Evolutionary conservation across 441 rosid species (phyloP).

Genomic region (Euphorbia celastroides): DNA sequence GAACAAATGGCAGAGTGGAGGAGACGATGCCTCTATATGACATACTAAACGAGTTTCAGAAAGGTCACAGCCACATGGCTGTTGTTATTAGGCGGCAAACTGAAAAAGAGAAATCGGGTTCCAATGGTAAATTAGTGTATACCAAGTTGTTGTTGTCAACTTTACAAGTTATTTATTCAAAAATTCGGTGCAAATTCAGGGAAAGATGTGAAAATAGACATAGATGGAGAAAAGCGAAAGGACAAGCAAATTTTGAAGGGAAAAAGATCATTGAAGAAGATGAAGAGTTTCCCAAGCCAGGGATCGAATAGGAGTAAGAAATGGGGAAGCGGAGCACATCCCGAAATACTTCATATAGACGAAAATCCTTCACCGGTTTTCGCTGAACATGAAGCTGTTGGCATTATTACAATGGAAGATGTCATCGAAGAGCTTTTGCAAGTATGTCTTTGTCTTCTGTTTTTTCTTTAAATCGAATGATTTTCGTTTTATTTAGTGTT

Average conservation of each 20-base stretch:
- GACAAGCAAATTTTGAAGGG: conserved; percentile 45
- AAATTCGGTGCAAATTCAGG: conserved; percentile 9
- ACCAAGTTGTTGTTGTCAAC: neutral
- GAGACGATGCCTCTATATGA: conserved; percentile 46
- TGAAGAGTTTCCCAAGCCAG: conserved; percentile 60
- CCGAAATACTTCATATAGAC: conserved; percentile 61
- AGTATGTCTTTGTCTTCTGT: conserved; percentile 26
- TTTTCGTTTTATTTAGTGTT: neutral
- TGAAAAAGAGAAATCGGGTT: neutral
- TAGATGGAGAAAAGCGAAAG: conserved; percentile 49
- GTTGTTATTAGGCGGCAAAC: conserved; percentile 31
- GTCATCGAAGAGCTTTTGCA: conserved; percentile 87
- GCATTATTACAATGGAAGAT: conserved; percentile 85
- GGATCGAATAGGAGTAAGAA: conserved; percentile 41
- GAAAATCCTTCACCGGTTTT: conserved; percentile 52
- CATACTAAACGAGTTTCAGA: conserved; percentile 55
- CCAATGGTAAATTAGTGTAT: neutral
- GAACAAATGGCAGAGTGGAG: conserved; percentile 29
- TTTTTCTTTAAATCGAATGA: neutral
- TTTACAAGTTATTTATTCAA: neutral
- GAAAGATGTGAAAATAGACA: conserved; percentile 48
- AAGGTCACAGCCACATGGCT: conserved; percentile 66
- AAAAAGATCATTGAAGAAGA: conserved; percentile 52
- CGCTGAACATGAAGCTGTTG: conserved; percentile 56
- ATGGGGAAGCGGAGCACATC: conserved; percentile 58